phyloP scores from a whole-genome alignment of 192 early-diverging fungal genomes.

The Coemansia sp. region DNA sequence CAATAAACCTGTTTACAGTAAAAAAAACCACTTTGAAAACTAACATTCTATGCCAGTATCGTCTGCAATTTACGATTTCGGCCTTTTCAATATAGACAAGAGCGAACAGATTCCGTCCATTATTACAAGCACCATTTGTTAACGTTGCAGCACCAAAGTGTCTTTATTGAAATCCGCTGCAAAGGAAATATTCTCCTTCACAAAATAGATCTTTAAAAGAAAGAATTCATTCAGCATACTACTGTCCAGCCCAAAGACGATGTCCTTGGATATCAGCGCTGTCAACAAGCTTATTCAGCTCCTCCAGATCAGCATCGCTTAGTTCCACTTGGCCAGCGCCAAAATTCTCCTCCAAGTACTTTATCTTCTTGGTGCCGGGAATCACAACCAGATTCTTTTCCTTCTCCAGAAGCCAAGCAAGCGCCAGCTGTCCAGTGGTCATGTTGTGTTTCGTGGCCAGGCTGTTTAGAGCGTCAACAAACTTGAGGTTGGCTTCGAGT shows the following conservation, averaged over 20 bases:
- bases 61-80: too few species aligned
- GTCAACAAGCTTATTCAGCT: conserved; percentile 35
- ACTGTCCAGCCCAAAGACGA: conserved; percentile 58
- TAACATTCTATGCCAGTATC: too few species aligned
- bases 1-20: too few species aligned
- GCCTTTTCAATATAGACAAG: too few species aligned
- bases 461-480: conserved; percentile 57
- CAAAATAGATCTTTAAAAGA: too few species aligned
- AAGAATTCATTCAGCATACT: too few species aligned
- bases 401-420: conserved; percentile 68
- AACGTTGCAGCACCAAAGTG: too few species aligned
- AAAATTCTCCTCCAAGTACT: conserved; percentile 47
- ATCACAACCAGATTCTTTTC: conserved; percentile 54
- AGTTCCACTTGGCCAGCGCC: conserved; percentile 34
- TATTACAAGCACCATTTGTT: too few species aligned
- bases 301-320: conserved; percentile 26
- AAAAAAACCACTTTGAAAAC: too few species aligned
- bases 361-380: conserved; percentile 59
- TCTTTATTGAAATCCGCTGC: too few species aligned
- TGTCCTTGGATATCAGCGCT: conserved; percentile 32
- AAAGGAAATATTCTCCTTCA: too few species aligned
- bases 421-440: conserved; percentile 57
- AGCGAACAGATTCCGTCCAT: too few species aligned
- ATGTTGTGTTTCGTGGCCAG: conserved; percentile 61
- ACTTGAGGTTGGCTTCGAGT: conserved; percentile 59